Conservation (phyloP, 2,329 filamentous ascomycete species). For the Anthostomella pinea region DNA sequence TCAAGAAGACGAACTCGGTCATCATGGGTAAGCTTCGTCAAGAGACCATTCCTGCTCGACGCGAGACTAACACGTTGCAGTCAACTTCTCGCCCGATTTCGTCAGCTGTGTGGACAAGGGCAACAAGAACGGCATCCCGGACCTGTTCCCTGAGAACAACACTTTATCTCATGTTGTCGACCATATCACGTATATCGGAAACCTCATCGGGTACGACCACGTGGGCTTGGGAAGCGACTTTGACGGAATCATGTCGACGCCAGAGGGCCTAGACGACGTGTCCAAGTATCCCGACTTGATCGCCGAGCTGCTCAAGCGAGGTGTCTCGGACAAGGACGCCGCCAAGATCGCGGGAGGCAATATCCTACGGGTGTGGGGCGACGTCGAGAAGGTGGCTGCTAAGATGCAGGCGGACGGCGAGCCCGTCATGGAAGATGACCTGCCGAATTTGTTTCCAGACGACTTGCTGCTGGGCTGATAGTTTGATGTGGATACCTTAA, state of each 20-base stretch:
- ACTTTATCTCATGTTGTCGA: conserved; percentile 75
- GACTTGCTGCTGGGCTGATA: too few species aligned
- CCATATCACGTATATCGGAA: conserved; percentile 80
- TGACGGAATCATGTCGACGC: conserved; percentile 68
- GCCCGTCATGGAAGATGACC: conserved; percentile 52
- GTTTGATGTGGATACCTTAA: too few species aligned
- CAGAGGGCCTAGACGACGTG: conserved; percentile 78
- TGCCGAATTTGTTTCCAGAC: conserved; percentile 31
- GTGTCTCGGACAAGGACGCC: conserved; percentile 71
- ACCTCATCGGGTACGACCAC: conserved; percentile 79
- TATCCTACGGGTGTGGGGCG: conserved; percentile 77
- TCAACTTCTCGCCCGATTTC: conserved; percentile 84
- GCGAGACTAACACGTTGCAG: conserved; percentile 27
- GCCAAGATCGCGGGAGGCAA: conserved; percentile 77
- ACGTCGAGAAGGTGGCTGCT: conserved; percentile 69
- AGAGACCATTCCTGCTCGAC: not conserved
- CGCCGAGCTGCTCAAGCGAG: conserved; percentile 68
- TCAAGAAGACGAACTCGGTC: conserved; percentile 69
- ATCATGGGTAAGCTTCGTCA: conserved; percentile 61
- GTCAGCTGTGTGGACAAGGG: conserved; percentile 67
- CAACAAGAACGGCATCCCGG: conserved; percentile 62
- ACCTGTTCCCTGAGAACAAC: conserved; percentile 63
- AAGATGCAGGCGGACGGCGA: conserved; percentile 59
- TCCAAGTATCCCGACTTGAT: conserved; percentile 78
- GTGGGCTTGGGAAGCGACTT: conserved; percentile 90